Evolutionary conservation across 208 protist species (phyloP), one percentile per base, ranked within the genome.

Genomic region (Trypanosoma avium): DNA sequence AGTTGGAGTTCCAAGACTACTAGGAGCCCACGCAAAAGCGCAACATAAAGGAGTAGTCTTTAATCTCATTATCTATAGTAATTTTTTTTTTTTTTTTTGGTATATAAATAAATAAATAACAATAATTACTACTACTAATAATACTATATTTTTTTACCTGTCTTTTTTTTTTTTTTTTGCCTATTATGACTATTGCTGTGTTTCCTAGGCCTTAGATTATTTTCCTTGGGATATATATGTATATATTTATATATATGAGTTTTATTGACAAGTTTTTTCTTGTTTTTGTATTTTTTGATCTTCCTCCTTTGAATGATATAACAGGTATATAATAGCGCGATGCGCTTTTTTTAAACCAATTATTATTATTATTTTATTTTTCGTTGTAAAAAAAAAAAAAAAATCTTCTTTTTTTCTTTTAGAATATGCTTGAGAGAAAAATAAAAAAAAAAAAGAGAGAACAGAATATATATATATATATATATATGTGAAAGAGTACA

Each of bases 11-110:
- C 76, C 81, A 43, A 84, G 64, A 46, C 50, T 46, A 19, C 61
- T 62, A 32, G 88, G 88, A 29, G 81, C 82, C 88, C 88, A 94
- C 32, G 76, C 80, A 55, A 94, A 94, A 12, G 84, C 83, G 54
- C 81, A 83, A 70, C 81, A 88, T 33, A 79, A 40, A 10, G 69
- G 56, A 42, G 67, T 68, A 45, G 52, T 72, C 75, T 93, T 93
- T 35, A 93, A 70, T 10, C 79, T 64, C 87, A 93, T 93, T 1
- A 9, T 1, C 19, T 29, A 29, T 27, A 42, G 36, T 56, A 49
- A 13, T 40, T 24, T 42, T 67, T 30, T 3, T 40, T 32, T 54
- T 15, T 13, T 4, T 15, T 49, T 52, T 15, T 9, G 12, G 7
- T 19, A 47, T 19, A n/a, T 47, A 3, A 4, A 6, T 12, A 24